Evolutionary conservation across 1,284 basidiomycete species (phyloP).

Genomic region (Peniophora sp.): DNA sequence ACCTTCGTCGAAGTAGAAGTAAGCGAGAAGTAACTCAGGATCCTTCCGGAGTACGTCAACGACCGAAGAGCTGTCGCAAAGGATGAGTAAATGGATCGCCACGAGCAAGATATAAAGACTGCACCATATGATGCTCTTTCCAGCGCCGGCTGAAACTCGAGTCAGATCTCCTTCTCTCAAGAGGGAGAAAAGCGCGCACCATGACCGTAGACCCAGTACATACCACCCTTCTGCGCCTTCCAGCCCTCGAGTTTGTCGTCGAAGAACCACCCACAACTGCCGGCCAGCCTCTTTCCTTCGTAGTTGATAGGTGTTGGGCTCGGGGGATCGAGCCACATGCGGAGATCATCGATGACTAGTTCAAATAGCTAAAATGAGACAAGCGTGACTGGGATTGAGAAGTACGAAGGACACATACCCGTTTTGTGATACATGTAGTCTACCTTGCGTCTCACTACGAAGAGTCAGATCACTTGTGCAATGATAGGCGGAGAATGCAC

Average conservation of each 20-base stretch:
- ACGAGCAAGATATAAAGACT: not conserved
- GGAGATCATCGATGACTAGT: too few relatives aligned
- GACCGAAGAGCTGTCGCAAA: not conserved
- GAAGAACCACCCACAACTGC: too few relatives aligned
- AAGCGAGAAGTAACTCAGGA: not conserved
- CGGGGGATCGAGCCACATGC: too few relatives aligned
- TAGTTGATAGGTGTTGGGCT: too few relatives aligned
- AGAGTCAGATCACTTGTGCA: too few relatives aligned
- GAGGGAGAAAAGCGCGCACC: not conserved
- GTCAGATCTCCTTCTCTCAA: not conserved
- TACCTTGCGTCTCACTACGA: too few relatives aligned
- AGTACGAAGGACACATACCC: too few relatives aligned
- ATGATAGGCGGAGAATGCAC: too few relatives aligned
- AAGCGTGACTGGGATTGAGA: too few relatives aligned
- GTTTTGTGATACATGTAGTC: too few relatives aligned
- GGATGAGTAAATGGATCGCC: not conserved
- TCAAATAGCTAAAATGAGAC: too few relatives aligned
- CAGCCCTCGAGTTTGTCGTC: not conserved
- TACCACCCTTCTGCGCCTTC: not conserved
- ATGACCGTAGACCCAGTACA: slow-evolving; percentile 3
- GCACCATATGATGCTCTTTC: slow-evolving; percentile 6
- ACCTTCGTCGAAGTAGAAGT: not conserved
- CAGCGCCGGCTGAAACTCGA: slow-evolving; percentile 1
- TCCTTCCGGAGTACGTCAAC: not conserved
- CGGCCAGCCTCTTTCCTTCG: too few relatives aligned